Conservation (phyloP, 108 stramenopile genomes). For the Skeletonema costatum region DNA sequence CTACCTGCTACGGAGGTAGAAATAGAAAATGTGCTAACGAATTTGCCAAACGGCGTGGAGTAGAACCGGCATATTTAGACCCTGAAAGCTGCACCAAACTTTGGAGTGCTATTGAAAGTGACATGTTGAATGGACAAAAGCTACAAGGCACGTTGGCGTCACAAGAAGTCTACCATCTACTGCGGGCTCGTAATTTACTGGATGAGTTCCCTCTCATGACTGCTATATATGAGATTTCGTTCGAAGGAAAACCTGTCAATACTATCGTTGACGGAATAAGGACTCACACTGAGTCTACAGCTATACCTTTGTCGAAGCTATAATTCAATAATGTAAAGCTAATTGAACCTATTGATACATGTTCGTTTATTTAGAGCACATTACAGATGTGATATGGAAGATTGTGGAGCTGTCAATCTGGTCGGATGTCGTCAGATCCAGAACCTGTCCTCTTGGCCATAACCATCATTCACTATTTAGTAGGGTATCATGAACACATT, state of each 20-base stretch:
- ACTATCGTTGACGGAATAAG: slow-evolving; percentile 61
- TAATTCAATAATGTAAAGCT: neutral
- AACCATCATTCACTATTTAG: too few species aligned
- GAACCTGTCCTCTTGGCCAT: too few species aligned
- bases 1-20: slow-evolving; percentile 96
- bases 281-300: neutral
- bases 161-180: slow-evolving; percentile 80
- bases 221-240: slow-evolving; percentile 86
- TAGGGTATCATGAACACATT: too few species aligned
- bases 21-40: slow-evolving; percentile 95
- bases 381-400: too few species aligned
- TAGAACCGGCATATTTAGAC: slow-evolving; percentile 12
- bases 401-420: neutral
- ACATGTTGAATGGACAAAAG: slow-evolving; percentile 92
- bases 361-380: too few species aligned
- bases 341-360: too few species aligned
- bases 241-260: slow-evolving; percentile 57
- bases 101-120: slow-evolving; percentile 80
- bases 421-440: too few species aligned
- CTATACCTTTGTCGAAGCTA: neutral
- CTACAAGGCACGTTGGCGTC: slow-evolving; percentile 91
- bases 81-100: slow-evolving; percentile 48
- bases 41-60: slow-evolving; percentile 64
- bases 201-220: slow-evolving; percentile 86
- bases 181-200: slow-evolving; percentile 59